A percentile compares a stretch with the other conserved stretches of the same genome.
phyloP scores from a whole-genome alignment of 495 filamentous ascomycete species.

The Penicillium bialowiezense region DNA sequence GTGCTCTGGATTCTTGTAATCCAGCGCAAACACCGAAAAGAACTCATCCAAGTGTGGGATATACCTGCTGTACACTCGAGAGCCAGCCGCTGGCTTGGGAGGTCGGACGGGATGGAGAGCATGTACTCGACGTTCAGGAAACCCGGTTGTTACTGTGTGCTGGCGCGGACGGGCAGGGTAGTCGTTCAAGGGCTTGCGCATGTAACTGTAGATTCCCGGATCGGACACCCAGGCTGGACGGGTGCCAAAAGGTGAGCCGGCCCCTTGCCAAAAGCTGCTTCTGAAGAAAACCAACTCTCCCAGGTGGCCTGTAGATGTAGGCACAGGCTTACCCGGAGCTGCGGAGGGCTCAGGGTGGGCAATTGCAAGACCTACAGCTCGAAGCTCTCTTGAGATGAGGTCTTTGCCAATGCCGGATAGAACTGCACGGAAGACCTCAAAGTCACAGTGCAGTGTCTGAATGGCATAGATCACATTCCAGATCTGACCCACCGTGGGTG shows the following conservation, averaged over 20 bases:
- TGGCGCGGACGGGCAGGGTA: constrained; percentile 16
- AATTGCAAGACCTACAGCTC: constrained; percentile 19
- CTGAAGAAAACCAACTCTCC: constrained; percentile 20
- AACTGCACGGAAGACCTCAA: constrained; percentile 17
- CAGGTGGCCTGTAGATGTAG: constrained; percentile 5
- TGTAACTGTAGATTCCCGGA: constrained; percentile 8
- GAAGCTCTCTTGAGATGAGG: constrained; percentile 11
- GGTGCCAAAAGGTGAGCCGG: constrained; percentile 19
- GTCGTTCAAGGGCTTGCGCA: constrained; percentile 16
- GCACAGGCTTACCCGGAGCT: constrained; percentile 20
- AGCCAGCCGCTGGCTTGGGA: constrained; percentile 54
- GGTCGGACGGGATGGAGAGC: constrained; percentile 50
- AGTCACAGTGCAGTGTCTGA: constrained; percentile 17
- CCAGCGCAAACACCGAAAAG: constrained; percentile 58
- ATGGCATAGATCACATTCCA: constrained; percentile 57
- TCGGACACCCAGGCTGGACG: constrained; percentile 21
- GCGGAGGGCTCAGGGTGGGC: constrained; percentile 18
- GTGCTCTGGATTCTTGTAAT: constrained; percentile 48
- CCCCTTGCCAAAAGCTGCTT: constrained; percentile 25
- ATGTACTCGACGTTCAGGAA: constrained; percentile 18
- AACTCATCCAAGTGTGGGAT: constrained; percentile 60
- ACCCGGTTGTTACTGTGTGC: constrained; percentile 19
- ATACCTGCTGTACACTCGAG: constrained; percentile 58
- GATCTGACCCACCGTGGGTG: constrained; percentile 50
- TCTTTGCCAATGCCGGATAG: constrained; percentile 14